A percentile compares a stretch with the other conserved stretches of the same genome.
Evolutionary conservation across 306 rosid genomes (phyloP).

Genomic region (Prunus kanzakura): DNA sequence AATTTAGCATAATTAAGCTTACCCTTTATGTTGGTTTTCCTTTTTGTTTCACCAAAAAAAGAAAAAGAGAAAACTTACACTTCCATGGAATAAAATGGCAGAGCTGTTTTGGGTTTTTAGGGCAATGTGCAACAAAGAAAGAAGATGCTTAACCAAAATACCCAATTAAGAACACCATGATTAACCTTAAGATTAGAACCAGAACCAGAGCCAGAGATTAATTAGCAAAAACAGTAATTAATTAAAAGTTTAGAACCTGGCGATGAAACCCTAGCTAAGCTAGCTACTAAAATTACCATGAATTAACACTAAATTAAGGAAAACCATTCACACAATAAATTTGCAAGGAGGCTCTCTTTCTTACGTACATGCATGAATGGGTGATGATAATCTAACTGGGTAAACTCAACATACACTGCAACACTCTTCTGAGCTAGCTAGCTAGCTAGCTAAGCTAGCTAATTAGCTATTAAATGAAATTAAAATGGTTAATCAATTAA

Average conservation of each 20-base stretch:
- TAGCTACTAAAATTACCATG: not conserved
- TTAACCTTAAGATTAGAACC: not conserved
- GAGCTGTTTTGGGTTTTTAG: not conserved
- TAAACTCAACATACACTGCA: not conserved
- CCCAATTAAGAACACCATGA: not conserved
- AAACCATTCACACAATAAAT: not conserved
- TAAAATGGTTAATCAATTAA: not conserved
- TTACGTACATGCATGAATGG: not conserved
- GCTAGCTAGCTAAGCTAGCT: not conserved
- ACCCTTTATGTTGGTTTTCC: not conserved
- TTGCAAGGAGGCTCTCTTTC: not conserved
- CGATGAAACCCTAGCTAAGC: constrained; percentile 11
- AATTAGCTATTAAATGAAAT: not conserved
- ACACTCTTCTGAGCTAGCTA: not conserved
- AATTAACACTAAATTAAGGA: not conserved
- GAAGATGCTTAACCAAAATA: not conserved
- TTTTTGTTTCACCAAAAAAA: not conserved
- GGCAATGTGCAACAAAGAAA: not conserved
- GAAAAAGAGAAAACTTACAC: not conserved
- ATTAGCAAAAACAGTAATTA: not conserved
- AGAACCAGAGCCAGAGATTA: not conserved
- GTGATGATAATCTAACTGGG: not conserved
- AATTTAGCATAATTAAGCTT: not conserved
- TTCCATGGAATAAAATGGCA: not conserved
- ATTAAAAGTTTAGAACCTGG: not conserved